Base-by-base conservation (phyloP, 768 basidiomycete genomes). In the Russula compacta region DNA sequence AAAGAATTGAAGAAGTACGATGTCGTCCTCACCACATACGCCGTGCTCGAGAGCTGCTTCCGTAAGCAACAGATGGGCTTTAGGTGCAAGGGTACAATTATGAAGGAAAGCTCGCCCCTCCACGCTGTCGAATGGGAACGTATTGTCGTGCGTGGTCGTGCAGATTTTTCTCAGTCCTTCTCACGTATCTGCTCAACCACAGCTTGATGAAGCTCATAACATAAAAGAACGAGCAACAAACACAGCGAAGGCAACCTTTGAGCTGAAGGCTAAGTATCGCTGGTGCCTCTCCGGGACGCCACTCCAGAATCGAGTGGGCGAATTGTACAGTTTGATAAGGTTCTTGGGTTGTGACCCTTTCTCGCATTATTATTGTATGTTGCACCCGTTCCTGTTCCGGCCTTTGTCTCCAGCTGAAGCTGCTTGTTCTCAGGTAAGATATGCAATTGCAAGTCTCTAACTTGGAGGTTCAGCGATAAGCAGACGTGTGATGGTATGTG, bases 251-350 rank as follows among this genome's bases (percentile, higher is more conserved):
- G 95, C 94, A n/a, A 83, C 92, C 0, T 99, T 99, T 71, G 89
- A 93, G 58, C 77, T 99, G 11, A 73, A 86, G 65, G 83, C 87
- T 57, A 82, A 81, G 52, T 92, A 83, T 66, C 84, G 83, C 61
- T 99, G 97, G 97, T 99, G 97, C 74, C 77, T 99, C 32, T 97
- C 94, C 36, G 95, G 95, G 6, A 98, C 95, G 6, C 95, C 95
- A 0, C 77, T 99, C 9, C 95, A 99, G 72, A 98, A 98, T 69
- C 87, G 97, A 66, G 97, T 99, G 17, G 97, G 97, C 65, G 97
- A 99, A 71, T 75, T 99, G 53, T 99, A 99, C 75, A 97, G 94
- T 71, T 81, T 97, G 44, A 83, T 98, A 47, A 79, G 90, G 63
- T 97, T 98, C 76, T 73, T 95, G 53, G 92, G 92, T n/a, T 91